These are phyloP conservation scores for Gillenia trifoliata DNA, from an alignment of 306 rosid genomes.

Conservation along the genomic window DNA sequence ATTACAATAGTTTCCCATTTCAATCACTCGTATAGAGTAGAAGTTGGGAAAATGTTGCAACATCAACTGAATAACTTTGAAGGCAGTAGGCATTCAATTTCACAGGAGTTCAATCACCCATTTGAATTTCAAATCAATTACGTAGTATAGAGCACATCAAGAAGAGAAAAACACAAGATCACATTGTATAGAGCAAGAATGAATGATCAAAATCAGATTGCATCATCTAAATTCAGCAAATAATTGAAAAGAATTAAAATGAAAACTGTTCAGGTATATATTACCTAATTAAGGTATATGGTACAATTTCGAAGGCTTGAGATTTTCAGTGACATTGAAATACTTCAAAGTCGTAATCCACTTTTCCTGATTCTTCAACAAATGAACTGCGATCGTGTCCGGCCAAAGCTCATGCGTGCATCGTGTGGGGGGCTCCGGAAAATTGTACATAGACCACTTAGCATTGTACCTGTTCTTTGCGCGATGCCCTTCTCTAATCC, in stretches of 20 bases:
- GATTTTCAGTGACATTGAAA: constrained; percentile 58
- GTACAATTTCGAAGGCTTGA: constrained; percentile 71
- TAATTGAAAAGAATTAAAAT: neutral
- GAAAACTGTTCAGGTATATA: neutral
- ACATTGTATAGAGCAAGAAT: neutral
- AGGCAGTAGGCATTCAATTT: neutral
- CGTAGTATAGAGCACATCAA: neutral
- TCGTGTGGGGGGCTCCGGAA: constrained; percentile 68
- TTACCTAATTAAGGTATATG: constrained; percentile 50
- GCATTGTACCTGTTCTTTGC: constrained; percentile 77
- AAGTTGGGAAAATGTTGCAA: neutral
- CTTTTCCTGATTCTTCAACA: constrained; percentile 86
- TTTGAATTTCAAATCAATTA: neutral
- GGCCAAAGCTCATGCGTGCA: constrained; percentile 86
- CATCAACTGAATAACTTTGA: neutral
- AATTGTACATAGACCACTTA: constrained; percentile 93
- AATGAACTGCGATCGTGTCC: constrained; percentile 77
- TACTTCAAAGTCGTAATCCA: constrained; percentile 67
- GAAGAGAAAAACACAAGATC: neutral
- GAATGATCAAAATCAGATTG: constrained; percentile 5
- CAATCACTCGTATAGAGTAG: neutral
- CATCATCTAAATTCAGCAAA: neutral
- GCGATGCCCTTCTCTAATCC: constrained; percentile 56
- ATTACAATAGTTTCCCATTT: neutral
- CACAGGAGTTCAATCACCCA: neutral